Evolutionary conservation across 2,329 filamentous ascomycete genomes (phyloP).

Genomic region (Penicillium olsonii): DNA sequence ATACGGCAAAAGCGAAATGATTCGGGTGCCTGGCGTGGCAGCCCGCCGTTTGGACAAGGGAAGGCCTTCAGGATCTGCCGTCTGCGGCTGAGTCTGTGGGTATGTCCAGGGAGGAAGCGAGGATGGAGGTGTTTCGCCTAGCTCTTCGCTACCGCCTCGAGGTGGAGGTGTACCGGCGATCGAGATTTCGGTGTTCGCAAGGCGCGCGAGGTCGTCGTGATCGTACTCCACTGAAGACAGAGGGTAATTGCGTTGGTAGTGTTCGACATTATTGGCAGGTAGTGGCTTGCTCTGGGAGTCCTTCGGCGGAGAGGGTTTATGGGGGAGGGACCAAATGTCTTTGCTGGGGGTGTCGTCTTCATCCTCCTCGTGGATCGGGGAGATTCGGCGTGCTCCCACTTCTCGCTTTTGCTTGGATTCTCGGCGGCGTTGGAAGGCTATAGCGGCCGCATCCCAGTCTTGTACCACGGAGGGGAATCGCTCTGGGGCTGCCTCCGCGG

Average conservation of each 20-base stretch:
- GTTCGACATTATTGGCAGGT: background rate
- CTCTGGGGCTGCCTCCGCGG: constrained; percentile 22
- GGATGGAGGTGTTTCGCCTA: constrained; percentile 23
- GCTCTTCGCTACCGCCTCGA: constrained; percentile 29
- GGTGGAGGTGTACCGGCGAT: constrained; percentile 21
- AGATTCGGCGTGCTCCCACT: constrained; percentile 7
- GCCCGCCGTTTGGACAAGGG: background rate
- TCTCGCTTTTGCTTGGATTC: constrained; percentile 15
- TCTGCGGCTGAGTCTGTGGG: background rate
- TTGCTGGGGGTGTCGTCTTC: background rate
- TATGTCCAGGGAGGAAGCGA: background rate
- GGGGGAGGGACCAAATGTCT: background rate
- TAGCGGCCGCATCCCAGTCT: constrained; percentile 34
- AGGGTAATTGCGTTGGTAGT: constrained; percentile 24
- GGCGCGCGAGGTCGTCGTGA: background rate
- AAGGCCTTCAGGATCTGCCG: background rate
- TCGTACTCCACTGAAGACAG: constrained; percentile 28
- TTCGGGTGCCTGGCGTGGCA: background rate
- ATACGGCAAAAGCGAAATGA: background rate
- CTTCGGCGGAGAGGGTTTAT: background rate
- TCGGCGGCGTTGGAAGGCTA: constrained; percentile 20
- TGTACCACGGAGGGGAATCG: constrained; percentile 38
- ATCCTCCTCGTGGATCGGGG: constrained; percentile 15
- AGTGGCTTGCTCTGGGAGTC: background rate
- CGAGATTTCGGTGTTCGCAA: background rate